Evolutionary conservation across 345 rosid species (phyloP).

Genomic region (Populus euphratica): DNA sequence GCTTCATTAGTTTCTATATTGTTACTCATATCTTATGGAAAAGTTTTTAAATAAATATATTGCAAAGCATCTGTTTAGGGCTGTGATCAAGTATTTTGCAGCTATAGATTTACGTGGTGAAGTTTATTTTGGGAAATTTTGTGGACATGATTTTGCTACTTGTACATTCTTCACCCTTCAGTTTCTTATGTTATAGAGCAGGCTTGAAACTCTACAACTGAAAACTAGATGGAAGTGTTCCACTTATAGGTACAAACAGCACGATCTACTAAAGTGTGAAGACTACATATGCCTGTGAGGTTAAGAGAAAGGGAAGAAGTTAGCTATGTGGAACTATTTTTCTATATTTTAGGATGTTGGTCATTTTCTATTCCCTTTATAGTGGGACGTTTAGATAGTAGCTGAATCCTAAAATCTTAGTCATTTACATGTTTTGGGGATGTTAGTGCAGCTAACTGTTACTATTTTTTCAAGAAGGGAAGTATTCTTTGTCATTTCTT

Average conservation of each 20-base stretch:
- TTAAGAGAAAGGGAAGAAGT: background rate
- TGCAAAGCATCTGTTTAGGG: background rate
- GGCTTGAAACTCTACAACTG: background rate
- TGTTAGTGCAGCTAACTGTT: background rate
- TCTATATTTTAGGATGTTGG: background rate
- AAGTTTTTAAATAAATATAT: background rate
- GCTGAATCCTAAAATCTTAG: background rate
- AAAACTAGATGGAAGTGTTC: background rate
- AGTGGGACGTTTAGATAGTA: background rate
- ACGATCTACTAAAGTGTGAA: slow-evolving; percentile 3
- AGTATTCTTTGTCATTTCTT: background rate
- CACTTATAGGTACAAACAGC: background rate
- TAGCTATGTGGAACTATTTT: background rate
- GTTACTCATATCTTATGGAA: background rate
- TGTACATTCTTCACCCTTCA: background rate
- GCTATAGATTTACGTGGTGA: background rate
- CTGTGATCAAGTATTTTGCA: background rate
- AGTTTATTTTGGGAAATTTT: background rate
- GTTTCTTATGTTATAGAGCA: background rate
- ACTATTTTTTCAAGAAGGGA: background rate
- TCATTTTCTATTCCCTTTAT: background rate
- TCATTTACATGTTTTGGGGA: background rate
- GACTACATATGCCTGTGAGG: background rate
- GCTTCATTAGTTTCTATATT: background rate
- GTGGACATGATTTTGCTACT: background rate